A percentile compares a stretch with the other conserved stretches of the same genome.
Evolutionary conservation across 2,329 filamentous ascomycete genomes (phyloP).

Genomic region (Byssothecium circinans): DNA sequence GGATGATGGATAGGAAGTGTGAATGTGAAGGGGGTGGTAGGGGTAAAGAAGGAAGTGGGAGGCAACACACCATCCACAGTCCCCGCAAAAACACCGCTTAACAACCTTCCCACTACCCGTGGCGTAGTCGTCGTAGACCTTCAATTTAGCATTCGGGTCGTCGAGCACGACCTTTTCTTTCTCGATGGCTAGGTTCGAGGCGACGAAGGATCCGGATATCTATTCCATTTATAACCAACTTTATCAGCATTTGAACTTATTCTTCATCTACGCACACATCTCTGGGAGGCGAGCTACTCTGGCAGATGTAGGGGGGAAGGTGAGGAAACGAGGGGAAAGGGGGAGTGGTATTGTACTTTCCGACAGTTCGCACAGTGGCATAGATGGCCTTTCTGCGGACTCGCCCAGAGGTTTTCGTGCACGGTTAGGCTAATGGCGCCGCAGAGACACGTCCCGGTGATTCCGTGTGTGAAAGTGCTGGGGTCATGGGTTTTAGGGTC

Average conservation of each 20-base stretch:
- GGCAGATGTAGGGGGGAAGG: neutral
- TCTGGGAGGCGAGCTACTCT: too few species aligned
- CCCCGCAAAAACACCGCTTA: conserved; percentile 52
- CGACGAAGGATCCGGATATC: conserved; percentile 46
- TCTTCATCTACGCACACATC: too few species aligned
- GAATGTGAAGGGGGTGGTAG: too few species aligned
- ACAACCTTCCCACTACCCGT: conserved; percentile 53
- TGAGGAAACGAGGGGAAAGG: too few species aligned
- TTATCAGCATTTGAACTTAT: too few species aligned
- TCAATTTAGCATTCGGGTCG: conserved; percentile 50
- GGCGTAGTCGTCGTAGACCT: conserved; percentile 48
- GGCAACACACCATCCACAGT: conserved; percentile 41
- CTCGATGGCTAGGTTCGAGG: conserved; percentile 47
- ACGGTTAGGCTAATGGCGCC: conserved; percentile 53
- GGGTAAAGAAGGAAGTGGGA: neutral
- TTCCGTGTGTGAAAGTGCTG: conserved; percentile 13
- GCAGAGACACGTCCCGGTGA: conserved; percentile 51
- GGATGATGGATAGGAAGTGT: neutral
- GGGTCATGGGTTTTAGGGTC: neutral
- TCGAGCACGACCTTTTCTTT: conserved; percentile 50
- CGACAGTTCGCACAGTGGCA: conserved; percentile 58
- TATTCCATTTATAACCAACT: neutral
- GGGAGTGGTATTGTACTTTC: too few species aligned
- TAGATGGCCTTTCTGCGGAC: conserved; percentile 18
- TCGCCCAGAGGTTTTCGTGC: conserved; percentile 51